These are phyloP conservation scores for Paecilomyces fulvus DNA, from an alignment of 2,329 filamentous ascomycete species.

Conservation along the genomic window DNA sequence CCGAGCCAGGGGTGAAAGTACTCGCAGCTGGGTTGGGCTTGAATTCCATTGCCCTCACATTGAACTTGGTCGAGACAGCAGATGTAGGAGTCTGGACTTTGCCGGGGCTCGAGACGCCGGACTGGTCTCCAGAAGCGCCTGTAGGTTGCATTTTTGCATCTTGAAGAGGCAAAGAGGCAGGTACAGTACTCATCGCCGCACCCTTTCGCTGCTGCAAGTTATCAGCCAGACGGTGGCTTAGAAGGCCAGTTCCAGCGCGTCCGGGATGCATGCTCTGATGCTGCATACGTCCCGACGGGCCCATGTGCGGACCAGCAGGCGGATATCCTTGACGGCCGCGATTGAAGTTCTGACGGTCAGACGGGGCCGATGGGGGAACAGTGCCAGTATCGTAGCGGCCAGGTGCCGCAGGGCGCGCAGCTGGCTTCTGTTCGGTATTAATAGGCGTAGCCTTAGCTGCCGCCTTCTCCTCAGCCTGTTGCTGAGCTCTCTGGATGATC, in stretches of 20 bases:
- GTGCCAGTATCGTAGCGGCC: slow-evolving; percentile 37
- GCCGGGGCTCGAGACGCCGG: slow-evolving; percentile 32
- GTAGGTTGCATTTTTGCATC: slow-evolving; percentile 66
- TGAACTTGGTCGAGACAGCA: slow-evolving; percentile 47
- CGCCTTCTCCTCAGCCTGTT: slow-evolving; percentile 56
- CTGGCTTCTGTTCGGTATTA: slow-evolving; percentile 46
- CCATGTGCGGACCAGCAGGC: slow-evolving; percentile 39
- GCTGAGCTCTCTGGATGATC: slow-evolving; percentile 80
- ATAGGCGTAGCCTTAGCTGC: slow-evolving; percentile 36
- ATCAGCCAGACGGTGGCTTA: slow-evolving; percentile 44
- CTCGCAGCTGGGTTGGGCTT: slow-evolving; percentile 73
- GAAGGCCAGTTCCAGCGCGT: slow-evolving; percentile 36
- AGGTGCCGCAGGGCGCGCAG: slow-evolving; percentile 38
- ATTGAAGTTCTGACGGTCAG: slow-evolving; percentile 41
- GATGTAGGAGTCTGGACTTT: slow-evolving; percentile 47
- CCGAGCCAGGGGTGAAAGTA: slow-evolving; percentile 67
- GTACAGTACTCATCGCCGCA: slow-evolving; percentile 33
- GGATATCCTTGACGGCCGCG: slow-evolving; percentile 40
- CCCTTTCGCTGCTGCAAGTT: slow-evolving; percentile 47
- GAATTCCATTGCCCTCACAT: slow-evolving; percentile 64
- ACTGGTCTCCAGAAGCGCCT: slow-evolving; percentile 57
- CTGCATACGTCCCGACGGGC: slow-evolving; percentile 30
- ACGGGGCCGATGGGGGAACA: slow-evolving; percentile 26
- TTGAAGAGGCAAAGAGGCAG: slow-evolving; percentile 49
- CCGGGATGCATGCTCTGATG: slow-evolving; percentile 36